Evolutionary conservation across 208 protist species (phyloP).

Genomic region (Crithidia expoeki): DNA sequence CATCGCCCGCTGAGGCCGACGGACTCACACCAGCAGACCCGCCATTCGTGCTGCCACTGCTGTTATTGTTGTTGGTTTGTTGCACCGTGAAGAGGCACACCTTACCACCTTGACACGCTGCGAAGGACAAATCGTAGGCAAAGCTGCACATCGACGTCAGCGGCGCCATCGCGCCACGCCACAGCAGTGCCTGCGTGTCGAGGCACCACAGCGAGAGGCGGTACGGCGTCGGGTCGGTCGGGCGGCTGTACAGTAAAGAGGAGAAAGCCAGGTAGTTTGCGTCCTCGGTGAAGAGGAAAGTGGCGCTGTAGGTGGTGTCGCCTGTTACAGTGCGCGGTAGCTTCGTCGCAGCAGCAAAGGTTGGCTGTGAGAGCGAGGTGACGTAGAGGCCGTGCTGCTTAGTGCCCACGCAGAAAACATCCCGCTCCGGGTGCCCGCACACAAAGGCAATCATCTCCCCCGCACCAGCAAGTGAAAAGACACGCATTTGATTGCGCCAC

Average conservation of each 20-base stretch:
- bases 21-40: background rate
- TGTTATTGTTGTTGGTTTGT: background rate
- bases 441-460: conserved; percentile 62
- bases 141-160: conserved; percentile 58
- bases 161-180: conserved; percentile 71
- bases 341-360: conserved; percentile 41
- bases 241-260: conserved; percentile 52
- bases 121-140: conserved; percentile 50
- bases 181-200: conserved; percentile 45
- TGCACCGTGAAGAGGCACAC: conserved; percentile 60
- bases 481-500: conserved; percentile 25
- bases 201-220: conserved; percentile 72
- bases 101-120: conserved; percentile 43
- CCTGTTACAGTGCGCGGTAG: conserved; percentile 61
- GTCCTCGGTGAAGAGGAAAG: conserved; percentile 53
- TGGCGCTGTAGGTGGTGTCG: conserved; percentile 55
- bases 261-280: conserved; percentile 71
- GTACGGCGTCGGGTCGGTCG: conserved; percentile 34
- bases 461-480: conserved; percentile 20
- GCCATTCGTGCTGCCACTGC: background rate
- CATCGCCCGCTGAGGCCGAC: no score
- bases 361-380: conserved; percentile 45
- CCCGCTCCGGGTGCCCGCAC: conserved; percentile 51
- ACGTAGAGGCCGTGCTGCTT: conserved; percentile 70
- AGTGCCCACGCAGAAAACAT: conserved; percentile 73